A percentile compares a stretch with the other conserved stretches of the same genome.
phyloP scores from a whole-genome alignment of 495 filamentous ascomycete genomes.

The Hyaloscypha variabilis region DNA sequence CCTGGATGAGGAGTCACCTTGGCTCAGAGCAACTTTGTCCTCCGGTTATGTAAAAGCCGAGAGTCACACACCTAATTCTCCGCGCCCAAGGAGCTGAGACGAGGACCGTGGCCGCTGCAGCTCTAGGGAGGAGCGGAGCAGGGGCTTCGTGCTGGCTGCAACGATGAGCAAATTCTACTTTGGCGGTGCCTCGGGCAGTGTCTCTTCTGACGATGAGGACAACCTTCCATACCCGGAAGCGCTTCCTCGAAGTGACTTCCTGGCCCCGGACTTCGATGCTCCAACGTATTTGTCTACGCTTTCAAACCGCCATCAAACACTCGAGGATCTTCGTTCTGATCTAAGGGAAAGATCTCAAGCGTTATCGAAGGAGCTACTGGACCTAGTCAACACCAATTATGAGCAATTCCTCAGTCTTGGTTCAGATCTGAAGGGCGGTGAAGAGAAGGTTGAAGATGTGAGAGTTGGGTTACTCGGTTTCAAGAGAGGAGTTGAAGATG shows the following conservation, averaged over 20 bases:
- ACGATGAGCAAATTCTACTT: constrained; percentile 42
- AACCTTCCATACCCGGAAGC: constrained; percentile 83
- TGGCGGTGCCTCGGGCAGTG: constrained; percentile 50
- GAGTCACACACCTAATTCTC: not conserved
- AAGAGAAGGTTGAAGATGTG: constrained; percentile 90
- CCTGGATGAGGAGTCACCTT: constrained; percentile 13
- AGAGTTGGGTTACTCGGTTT: constrained; percentile 86
- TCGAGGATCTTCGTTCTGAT: constrained; percentile 90
- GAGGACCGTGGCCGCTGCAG: not conserved
- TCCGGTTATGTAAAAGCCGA: constrained; percentile 1
- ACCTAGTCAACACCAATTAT: constrained; percentile 94
- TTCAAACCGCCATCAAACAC: constrained; percentile 86
- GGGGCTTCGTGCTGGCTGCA: not conserved
- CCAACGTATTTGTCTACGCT: constrained; percentile 81
- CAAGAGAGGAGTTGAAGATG: constrained; percentile 68
- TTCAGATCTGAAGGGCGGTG: constrained; percentile 79
- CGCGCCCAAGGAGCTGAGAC: not conserved
- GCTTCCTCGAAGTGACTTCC: constrained; percentile 77
- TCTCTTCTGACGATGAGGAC: constrained; percentile 57
- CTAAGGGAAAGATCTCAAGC: constrained; percentile 73
- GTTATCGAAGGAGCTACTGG: constrained; percentile 81
- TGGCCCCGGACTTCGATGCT: constrained; percentile 77
- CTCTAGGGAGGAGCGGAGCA: not conserved
- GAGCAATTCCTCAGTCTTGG: constrained; percentile 86
- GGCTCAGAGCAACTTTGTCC: constrained; percentile 1